phyloP scores from a whole-genome alignment of 805 yeast genomes.

The Komagataella kurtzmanii region DNA sequence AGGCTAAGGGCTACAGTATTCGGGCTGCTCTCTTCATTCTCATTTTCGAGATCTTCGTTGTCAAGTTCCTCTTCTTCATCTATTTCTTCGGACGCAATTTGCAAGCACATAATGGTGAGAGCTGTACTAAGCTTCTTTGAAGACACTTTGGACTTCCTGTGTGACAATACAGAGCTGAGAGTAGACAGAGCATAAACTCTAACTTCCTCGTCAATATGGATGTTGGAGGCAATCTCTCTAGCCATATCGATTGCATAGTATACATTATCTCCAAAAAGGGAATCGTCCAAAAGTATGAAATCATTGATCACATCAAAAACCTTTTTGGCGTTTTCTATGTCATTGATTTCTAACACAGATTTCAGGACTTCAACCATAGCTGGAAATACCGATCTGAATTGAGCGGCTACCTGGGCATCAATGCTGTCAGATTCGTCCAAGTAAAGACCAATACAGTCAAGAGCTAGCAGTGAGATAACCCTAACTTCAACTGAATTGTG shows the following conservation, averaged over 20 bases:
- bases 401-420: slow-evolving; percentile 26
- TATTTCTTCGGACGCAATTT: slow-evolving; percentile 61
- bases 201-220: slow-evolving; percentile 61
- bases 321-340: slow-evolving; percentile 55
- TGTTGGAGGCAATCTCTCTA: slow-evolving; percentile 60
- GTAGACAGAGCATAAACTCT: slow-evolving; percentile 78
- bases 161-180: slow-evolving; percentile 63
- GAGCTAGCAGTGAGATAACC: slow-evolving; percentile 69
- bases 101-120: slow-evolving; percentile 59
- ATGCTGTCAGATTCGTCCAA: slow-evolving; percentile 47
- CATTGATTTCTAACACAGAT: slow-evolving; percentile 58
- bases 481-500: slow-evolving; percentile 60
- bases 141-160: slow-evolving; percentile 69
- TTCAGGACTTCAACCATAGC: slow-evolving; percentile 70
- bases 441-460: slow-evolving; percentile 56
- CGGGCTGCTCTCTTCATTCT: slow-evolving; percentile 83
- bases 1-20: slow-evolving; percentile 67
- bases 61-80: slow-evolving; percentile 66
- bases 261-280: slow-evolving; percentile 65
- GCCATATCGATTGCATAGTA: slow-evolving; percentile 57
- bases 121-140: slow-evolving; percentile 76
- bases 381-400: slow-evolving; percentile 61
- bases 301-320: slow-evolving; percentile 80
- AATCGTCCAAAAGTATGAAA: slow-evolving; percentile 62
- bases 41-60: slow-evolving; percentile 80